These are phyloP conservation scores for Pseudozyma thailandica DNA, from an alignment of 1,284 basidiomycete genomes.

Conservation along the genomic window DNA sequence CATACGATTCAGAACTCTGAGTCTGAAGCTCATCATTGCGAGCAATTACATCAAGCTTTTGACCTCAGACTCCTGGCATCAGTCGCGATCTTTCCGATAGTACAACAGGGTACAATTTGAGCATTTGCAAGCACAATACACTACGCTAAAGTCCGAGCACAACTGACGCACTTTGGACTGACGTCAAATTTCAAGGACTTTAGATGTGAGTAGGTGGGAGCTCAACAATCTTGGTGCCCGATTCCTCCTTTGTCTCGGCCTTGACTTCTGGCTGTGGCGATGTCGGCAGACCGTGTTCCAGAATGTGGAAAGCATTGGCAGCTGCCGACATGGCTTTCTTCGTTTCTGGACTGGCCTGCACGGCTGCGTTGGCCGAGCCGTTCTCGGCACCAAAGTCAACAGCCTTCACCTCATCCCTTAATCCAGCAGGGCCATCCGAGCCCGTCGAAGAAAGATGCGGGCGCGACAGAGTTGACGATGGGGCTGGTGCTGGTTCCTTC, in stretches of 20 bases:
- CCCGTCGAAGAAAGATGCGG: constrained; percentile 16
- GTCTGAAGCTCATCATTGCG: neutral
- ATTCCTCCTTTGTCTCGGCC: constrained; percentile 1
- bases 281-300: constrained; percentile 17
- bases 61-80: neutral
- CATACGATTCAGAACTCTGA: no score
- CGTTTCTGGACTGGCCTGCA: neutral
- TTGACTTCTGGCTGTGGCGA: constrained; percentile 14
- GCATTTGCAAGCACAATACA: neutral
- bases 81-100: neutral
- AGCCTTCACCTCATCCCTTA: neutral
- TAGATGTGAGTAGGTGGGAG: constrained; percentile 34
- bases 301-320: constrained; percentile 18
- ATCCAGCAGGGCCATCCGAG: neutral
- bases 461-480: constrained; percentile 3
- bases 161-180: neutral
- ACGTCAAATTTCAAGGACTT: constrained; percentile 2
- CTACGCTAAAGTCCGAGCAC: constrained; percentile 5
- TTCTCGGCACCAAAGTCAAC: no score
- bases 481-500: neutral
- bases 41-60: neutral
- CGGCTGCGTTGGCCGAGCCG: no score
- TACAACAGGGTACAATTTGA: neutral
- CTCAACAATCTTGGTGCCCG: constrained; percentile 23
- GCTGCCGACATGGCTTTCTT: constrained; percentile 14